These are phyloP conservation scores for Bacidia rubella DNA, from an alignment of 495 filamentous ascomycete genomes.

Conservation along the genomic window DNA sequence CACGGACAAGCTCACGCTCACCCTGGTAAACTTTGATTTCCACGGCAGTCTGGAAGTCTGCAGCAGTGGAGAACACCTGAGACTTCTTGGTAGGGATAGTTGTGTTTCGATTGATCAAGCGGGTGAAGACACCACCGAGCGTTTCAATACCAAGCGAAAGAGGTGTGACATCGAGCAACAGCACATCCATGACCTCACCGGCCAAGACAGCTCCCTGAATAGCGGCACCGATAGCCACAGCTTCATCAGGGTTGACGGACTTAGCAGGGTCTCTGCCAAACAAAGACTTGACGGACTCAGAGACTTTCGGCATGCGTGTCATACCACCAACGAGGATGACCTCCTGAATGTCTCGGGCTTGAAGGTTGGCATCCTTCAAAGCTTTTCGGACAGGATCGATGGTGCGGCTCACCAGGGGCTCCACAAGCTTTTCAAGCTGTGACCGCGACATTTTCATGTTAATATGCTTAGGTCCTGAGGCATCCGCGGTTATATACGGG, in stretches of 20 bases:
- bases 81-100: constrained; percentile 99
- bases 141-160: constrained; percentile 99
- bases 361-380: constrained; percentile 87
- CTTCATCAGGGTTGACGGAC: constrained; percentile 98
- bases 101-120: constrained; percentile 98
- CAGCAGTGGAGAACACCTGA: constrained; percentile 94
- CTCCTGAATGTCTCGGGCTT: constrained; percentile 94
- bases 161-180: constrained; percentile 93
- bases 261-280: constrained; percentile 98
- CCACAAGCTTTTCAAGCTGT: constrained; percentile 85
- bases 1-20: constrained; percentile 97
- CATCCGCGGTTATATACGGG: constrained; percentile 95
- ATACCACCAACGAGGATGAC: constrained; percentile 98
- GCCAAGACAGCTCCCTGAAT: constrained; percentile 95
- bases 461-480: constrained; percentile 93
- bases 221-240: constrained; percentile 94
- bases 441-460: constrained; percentile 86
- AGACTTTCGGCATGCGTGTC: constrained; percentile 99
- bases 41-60: constrained; percentile 98
- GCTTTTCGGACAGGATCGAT: constrained; percentile 93
- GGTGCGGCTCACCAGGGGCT: constrained; percentile 76
- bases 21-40: constrained; percentile 99
- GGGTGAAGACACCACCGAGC: constrained; percentile 97
- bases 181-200: constrained; percentile 92
- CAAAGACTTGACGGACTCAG: constrained; percentile 91